Base-by-base conservation (phyloP, 1,139 yeast species). In the Wickerhamiella infanticola region DNA sequence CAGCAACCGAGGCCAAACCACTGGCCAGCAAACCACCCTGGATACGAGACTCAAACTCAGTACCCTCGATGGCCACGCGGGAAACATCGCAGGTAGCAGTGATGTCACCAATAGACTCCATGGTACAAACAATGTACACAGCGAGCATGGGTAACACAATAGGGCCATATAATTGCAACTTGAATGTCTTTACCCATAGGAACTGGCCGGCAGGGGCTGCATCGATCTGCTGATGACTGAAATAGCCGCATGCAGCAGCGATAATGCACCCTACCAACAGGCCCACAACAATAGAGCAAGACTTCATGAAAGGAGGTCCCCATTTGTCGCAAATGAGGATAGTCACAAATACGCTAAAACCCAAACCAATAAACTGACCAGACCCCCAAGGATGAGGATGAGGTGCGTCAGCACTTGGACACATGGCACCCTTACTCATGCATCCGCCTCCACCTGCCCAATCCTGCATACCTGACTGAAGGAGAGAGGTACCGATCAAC, bases 241-340 rank as follows among this genome's bases (percentile, higher is more conserved):
- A 85, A 66, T 86, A 85, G 24, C 94, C 93, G 62, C 83, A 75
- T 8, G 90, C 95, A 47, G 90, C 94, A 38, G 93, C 94, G 47
- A 85, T 93, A 51, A 85, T 82, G 67, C 95, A 84, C 37, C 95
- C 95, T 40, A 84, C 77, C 45, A 85, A 65, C 50, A 85, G 69
- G 43, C 95, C 95, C 39, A 79, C 65, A 53, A 85, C 81, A 43
- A 85, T 94, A 0, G 95, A 90, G 70, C 94, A 83, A 6, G 94
- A 81, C 61, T 81, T 83, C 93, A 85, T 81, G 55, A 85, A 81
- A 48, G 95, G 95, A n/a, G 95, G 76, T 31, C 96, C 96, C 72
- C 82, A 85, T 59, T 77, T 77, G 63, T 86, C 95, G 53, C 81
- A 74, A 36, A 83, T 51, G 47, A 85, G 71, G 55, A 86, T 84